phyloP scores from a whole-genome alignment of 2,329 filamentous ascomycete species.

The Ophiocordyceps camponoti-floridani region DNA sequence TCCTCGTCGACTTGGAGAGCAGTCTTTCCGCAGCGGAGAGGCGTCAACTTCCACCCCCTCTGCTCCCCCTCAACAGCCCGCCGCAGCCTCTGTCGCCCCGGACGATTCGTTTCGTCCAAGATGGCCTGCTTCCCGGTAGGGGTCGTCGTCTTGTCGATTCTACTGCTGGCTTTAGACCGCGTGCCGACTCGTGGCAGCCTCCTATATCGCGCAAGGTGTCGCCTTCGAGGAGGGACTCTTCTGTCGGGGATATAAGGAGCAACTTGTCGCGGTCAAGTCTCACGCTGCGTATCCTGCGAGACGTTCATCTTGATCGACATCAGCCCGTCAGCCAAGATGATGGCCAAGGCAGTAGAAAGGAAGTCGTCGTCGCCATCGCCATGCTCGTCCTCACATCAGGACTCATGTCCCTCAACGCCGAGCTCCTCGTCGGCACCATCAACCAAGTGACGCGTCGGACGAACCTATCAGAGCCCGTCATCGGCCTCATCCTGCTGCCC shows the following conservation, averaged over 20 bases:
- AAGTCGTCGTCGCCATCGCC: constrained; percentile 22
- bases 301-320: constrained; percentile 3
- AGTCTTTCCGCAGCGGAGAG: not conserved
- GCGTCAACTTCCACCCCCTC: not conserved
- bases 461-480: constrained; percentile 36
- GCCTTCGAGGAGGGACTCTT: constrained; percentile 10
- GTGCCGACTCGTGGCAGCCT: constrained; percentile 6
- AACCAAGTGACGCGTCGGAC: constrained; percentile 30
- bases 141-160: not conserved
- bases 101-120: constrained; percentile 14
- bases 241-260: constrained; percentile 2
- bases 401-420: constrained; percentile 40
- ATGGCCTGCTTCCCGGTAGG: not conserved
- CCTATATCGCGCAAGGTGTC: constrained; percentile 6
- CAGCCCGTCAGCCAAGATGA: not conserved
- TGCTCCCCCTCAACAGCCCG: not conserved
- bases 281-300: constrained; percentile 4
- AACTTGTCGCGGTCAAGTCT: constrained; percentile 5
- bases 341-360: not conserved
- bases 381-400: constrained; percentile 34
- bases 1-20: constrained; percentile 1
- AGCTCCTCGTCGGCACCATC: constrained; percentile 42
- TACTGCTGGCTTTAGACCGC: not conserved
- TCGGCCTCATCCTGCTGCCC: constrained; percentile 43
- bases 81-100: constrained; percentile 3